These are phyloP conservation scores for Nemania diffusa DNA, from an alignment of 2,329 filamentous ascomycete genomes.

Conservation along the genomic window DNA sequence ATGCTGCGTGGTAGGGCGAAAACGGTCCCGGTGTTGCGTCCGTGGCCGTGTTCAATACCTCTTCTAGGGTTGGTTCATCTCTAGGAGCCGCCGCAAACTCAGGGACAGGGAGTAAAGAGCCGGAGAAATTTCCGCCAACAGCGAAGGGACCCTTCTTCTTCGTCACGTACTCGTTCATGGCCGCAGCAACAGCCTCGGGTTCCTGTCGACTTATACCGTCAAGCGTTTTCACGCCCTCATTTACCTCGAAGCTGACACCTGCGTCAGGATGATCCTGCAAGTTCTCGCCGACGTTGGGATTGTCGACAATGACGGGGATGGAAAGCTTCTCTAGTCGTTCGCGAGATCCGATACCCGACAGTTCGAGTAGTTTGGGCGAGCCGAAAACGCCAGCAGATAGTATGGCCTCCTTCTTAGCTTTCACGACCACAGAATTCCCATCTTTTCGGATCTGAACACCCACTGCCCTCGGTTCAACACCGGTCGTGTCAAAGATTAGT, in stretches of 20 bases:
- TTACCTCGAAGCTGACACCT: slow-evolving; percentile 35
- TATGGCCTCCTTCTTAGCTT: slow-evolving; percentile 35
- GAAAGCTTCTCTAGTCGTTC: slow-evolving; percentile 14
- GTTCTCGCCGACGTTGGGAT: slow-evolving; percentile 37
- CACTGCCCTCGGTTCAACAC: not conserved
- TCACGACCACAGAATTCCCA: not conserved
- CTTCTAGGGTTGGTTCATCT: no score
- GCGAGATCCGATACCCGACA: slow-evolving; percentile 37
- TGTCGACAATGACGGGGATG: slow-evolving; percentile 18
- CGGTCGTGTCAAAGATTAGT: not conserved
- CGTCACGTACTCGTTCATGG: slow-evolving; percentile 37
- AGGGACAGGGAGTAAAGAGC: slow-evolving; percentile 53
- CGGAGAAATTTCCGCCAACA: slow-evolving; percentile 56
- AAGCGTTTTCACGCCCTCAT: slow-evolving; percentile 26
- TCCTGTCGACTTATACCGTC: slow-evolving; percentile 36
- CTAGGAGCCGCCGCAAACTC: no score
- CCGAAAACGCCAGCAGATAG: slow-evolving; percentile 37
- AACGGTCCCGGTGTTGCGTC: no score
- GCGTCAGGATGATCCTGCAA: slow-evolving; percentile 37
- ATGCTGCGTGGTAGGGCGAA: no score
- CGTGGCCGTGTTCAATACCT: no score
- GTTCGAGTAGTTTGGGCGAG: slow-evolving; percentile 40
- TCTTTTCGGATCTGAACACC: not conserved
- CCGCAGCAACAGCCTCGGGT: slow-evolving; percentile 32
- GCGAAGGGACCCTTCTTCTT: slow-evolving; percentile 42